Evolutionary conservation across 75 land plant genomes (phyloP), one percentile per base, ranked within the genome.

Genomic region (Azolla pinnata): DNA sequence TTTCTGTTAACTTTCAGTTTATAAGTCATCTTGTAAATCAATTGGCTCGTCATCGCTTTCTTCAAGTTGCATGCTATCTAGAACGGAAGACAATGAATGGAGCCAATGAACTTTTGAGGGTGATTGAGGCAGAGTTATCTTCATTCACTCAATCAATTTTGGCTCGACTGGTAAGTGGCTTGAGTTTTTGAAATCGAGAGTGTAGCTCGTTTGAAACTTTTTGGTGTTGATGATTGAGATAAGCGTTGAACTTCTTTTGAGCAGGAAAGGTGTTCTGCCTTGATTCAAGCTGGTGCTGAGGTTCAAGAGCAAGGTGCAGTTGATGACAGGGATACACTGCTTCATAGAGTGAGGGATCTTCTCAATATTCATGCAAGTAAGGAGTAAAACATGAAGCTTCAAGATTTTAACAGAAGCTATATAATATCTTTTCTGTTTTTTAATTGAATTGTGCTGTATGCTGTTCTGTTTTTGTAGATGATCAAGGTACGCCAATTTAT

Each of bases 251-350:
- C 17, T 31, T 16, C 26, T 2, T 28, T 65, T 28, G 30, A 29
- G 30, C 55, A 93, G 98, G 87, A 80, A 29, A 85, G 81, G 14
- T 95, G 84, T 62, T 47, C 80, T 23, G 74, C 88, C 21, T 72
- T 95, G 20, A 79, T 82, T 49, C 76, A 81, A 70, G 88, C 91
- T 68, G 99, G 81, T 55, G 82, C 85, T 28, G 99, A 90, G 64
- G 77, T 81, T 28, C 96, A 83, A 59, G 99, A 95, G 48, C 99
- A 95, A 76, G 99, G 99, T 24, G 99, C 88, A 26, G 91, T 95
- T 34, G 99, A 95, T 82, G 99, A 95, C 59, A 81, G 86, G 31
- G 99, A 95, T 48, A 78, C 75, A 26, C 82, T 95, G 62, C 66
- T 95, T 56, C 99, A 95, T 78, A 77, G 85, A 59, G 76, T 95